These are phyloP conservation scores for Trichoderma sp. DNA, from an alignment of 2,329 filamentous ascomycete genomes.

Conservation along the genomic window DNA sequence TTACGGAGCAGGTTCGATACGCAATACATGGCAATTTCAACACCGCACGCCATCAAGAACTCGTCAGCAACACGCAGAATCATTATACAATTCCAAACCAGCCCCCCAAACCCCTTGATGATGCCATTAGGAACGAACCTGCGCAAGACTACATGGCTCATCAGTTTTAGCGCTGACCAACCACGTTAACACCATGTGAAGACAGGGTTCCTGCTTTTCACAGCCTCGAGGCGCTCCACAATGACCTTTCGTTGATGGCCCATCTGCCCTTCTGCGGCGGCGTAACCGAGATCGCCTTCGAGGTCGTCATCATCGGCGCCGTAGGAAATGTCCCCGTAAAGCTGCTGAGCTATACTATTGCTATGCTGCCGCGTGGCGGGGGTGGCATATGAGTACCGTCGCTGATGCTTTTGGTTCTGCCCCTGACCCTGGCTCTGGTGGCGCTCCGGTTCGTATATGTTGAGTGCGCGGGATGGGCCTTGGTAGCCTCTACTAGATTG, in stretches of 20 bases:
- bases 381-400: conserved; percentile 58
- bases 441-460: conserved; percentile 50
- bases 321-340: conserved; percentile 47
- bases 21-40: background rate
- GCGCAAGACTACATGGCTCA: conserved; percentile 6
- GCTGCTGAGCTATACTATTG: conserved; percentile 55
- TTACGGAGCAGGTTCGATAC: background rate
- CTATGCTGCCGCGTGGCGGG: conserved; percentile 51
- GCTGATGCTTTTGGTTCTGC: conserved; percentile 46
- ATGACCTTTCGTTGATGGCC: conserved; percentile 91
- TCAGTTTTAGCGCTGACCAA: conserved; percentile 20
- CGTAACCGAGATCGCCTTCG: conserved; percentile 92
- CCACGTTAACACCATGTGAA: conserved; percentile 86
- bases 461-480: conserved; percentile 46
- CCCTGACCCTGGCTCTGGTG: conserved; percentile 35
- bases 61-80: conserved; percentile 15
- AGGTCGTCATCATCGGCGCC: conserved; percentile 69
- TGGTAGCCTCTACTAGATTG: conserved; percentile 44
- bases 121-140: background rate
- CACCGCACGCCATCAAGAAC: background rate
- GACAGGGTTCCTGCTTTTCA: conserved; percentile 92
- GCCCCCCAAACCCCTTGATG: background rate
- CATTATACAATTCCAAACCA: conserved; percentile 12
- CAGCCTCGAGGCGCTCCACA: conserved; percentile 91
- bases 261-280: conserved; percentile 91